A percentile compares a stretch with the other conserved stretches of the same genome.
These are phyloP conservation scores for Fusarium kyushuense DNA, from an alignment of 2,329 filamentous ascomycete genomes.

Conservation along the genomic window DNA sequence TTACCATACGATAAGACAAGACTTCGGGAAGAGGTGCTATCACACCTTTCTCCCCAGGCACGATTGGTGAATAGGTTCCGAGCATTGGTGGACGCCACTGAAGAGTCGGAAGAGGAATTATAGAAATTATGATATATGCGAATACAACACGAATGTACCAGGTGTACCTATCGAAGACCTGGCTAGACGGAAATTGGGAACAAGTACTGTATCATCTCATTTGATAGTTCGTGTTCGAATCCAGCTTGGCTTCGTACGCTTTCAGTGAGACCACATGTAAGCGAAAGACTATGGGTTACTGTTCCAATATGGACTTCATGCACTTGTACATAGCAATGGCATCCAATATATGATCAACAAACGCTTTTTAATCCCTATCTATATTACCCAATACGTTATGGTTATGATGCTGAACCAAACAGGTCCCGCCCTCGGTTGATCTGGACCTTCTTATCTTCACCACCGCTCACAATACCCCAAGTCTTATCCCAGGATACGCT, in stretches of 20 bases:
- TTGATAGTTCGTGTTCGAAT: not conserved
- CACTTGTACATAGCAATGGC: not conserved
- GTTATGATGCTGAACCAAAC: slow-evolving; percentile 55
- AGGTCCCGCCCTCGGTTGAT: slow-evolving; percentile 78
- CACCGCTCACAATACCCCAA: slow-evolving; percentile 89
- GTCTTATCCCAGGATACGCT: slow-evolving; percentile 86
- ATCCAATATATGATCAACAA: slow-evolving; percentile 28
- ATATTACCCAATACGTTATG: slow-evolving; percentile 46
- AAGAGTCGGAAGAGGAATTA: slow-evolving; percentile 9
- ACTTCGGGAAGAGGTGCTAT: slow-evolving; percentile 60
- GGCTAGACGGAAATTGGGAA: not conserved
- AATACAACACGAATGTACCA: not conserved
- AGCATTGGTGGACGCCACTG: slow-evolving; percentile 40
- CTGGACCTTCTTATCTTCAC: slow-evolving; percentile 95
- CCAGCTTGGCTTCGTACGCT: not conserved
- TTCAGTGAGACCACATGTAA: not conserved
- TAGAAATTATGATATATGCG: not conserved
- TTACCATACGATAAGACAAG: slow-evolving; percentile 63
- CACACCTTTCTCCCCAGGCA: slow-evolving; percentile 46
- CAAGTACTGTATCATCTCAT: not conserved
- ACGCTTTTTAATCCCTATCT: slow-evolving; percentile 27
- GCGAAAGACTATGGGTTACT: not conserved
- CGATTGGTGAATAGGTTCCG: slow-evolving; percentile 44
- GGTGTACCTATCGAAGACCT: not conserved
- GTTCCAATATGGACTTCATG: not conserved